Base-by-base conservation (phyloP, 2,329 filamentous ascomycete species). In the Aspergillus ochraceoroseus region DNA sequence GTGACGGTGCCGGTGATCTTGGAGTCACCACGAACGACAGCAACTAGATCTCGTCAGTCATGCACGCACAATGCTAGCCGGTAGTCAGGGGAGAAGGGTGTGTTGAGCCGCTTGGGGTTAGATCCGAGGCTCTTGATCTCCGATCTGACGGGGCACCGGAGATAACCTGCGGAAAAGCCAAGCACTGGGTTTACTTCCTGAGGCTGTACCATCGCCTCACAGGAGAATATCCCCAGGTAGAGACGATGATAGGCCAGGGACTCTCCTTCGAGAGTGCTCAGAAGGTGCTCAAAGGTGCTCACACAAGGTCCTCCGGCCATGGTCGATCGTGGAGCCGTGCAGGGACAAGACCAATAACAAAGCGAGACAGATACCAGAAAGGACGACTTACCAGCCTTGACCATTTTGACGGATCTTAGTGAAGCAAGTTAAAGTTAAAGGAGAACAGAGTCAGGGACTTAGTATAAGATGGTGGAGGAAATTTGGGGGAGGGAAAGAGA, bases 1-100 rank as follows among this genome's bases (percentile, higher is more conserved):
- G 81, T 84, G 65, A 98, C 85, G 72, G 86, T 92, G 64, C 92
- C 92, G 66, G 80, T 75, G 78, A 98, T 75, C 77, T 89, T 94
- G 71, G 88, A 87, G 80, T 96, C 92, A 80, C 92, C 92, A 72
- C 92, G 90, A 77, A 98, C 74, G 70, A 95, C 87, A 74, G 85
- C 86, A 75, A 96, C 92, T 96, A 61, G 30, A 38, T 34, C 4
- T 43, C 22, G 38, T 48, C 14, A 23, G 28, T 45, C 27, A 47
- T 34, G 32, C 32, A 45, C 38, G 41, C 22, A 7, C 28, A 33
- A 23, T 29, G n/a, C n/a, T n/a, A n/a, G n/a, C n/a, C n/a, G n/a
- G n/a, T n/a, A n/a, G n/a, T n/a, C n/a, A n/a, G n/a, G n/a, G n/a
- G n/a, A n/a, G n/a, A n/a, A n/a, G n/a, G n/a, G n/a, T n/a, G n/a